phyloP scores from a whole-genome alignment of 108 stramenopile species.

The Nitzschia sp. region DNA sequence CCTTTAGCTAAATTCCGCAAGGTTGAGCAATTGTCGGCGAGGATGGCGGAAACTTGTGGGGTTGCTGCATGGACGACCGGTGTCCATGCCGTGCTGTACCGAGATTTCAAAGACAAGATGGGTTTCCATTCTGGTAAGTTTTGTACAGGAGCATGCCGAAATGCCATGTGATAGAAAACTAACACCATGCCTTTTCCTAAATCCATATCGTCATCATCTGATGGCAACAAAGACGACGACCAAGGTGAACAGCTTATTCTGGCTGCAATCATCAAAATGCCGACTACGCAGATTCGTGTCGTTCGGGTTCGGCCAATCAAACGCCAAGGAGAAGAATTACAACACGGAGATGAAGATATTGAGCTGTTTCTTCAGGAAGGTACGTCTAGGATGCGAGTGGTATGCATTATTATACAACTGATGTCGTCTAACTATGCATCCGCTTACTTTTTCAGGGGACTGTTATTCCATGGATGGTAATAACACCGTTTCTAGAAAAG shows the following conservation, averaged over 20 bases:
- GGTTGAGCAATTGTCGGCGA: conserved; percentile 16
- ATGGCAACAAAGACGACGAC: conserved; percentile 40
- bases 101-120: conserved; percentile 53
- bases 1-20: conserved; percentile 23
- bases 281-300: conserved; percentile 2
- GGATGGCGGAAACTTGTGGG: conserved; percentile 5
- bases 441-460: conserved; percentile 32
- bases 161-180: background rate
- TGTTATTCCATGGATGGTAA: conserved; percentile 63
- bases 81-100: conserved; percentile 52
- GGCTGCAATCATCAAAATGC: conserved; percentile 11
- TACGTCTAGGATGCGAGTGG: too few species aligned
- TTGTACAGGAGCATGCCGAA: background rate
- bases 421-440: background rate
- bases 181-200: background rate
- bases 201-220: background rate
- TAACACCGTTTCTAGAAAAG: too few species aligned
- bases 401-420: background rate
- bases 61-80: conserved; percentile 44
- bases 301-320: background rate
- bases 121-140: conserved; percentile 50
- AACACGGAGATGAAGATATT: conserved; percentile 37
- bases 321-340: background rate
- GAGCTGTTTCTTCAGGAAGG: conserved; percentile 36
- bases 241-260: conserved; percentile 38